A percentile compares a stretch with the other conserved stretches of the same genome.
These are phyloP conservation scores for Podila clonocystis DNA, from an alignment of 192 early-diverging fungal species.

Conservation along the genomic window DNA sequence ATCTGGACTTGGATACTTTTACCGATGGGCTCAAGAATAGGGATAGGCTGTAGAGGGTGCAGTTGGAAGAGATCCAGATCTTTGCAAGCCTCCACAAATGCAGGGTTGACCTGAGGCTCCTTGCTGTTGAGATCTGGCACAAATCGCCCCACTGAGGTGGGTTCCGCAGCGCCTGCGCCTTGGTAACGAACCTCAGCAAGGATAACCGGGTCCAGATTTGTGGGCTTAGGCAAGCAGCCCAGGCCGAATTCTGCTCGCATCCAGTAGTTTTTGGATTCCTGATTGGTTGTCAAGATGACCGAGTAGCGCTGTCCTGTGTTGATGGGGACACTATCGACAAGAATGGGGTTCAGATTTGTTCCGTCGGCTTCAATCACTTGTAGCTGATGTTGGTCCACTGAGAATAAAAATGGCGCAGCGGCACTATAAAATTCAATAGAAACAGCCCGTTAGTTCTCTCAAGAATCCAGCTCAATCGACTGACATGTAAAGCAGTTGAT, in stretches of 20 bases:
- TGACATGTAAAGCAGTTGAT: background rate
- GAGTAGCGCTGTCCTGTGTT: constrained; percentile 62
- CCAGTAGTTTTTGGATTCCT: constrained; percentile 55
- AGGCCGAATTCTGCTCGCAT: constrained; percentile 55
- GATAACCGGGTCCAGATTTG: constrained; percentile 40
- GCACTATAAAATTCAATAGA: constrained; percentile 38
- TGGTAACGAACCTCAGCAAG: constrained; percentile 55
- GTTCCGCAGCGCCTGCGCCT: constrained; percentile 39
- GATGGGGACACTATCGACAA: constrained; percentile 53
- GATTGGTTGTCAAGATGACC: constrained; percentile 57
- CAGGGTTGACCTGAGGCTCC: constrained; percentile 13
- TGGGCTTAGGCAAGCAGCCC: constrained; percentile 32
- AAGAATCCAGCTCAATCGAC: background rate
- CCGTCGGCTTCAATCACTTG: constrained; percentile 81
- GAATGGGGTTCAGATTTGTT: constrained; percentile 33
- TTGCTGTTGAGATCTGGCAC: constrained; percentile 14
- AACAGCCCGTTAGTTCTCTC: background rate
- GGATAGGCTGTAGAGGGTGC: constrained; percentile 26
- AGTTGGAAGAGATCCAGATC: constrained; percentile 36
- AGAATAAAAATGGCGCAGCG: constrained; percentile 70
- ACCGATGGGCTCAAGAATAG: constrained; percentile 36
- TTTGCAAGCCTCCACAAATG: constrained; percentile 32
- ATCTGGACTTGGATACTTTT: constrained; percentile 27
- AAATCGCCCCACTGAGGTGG: constrained; percentile 30
- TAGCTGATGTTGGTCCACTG: constrained; percentile 74